phyloP scores from a whole-genome alignment of 495 filamentous ascomycete species.

The Neurospora cerealis region DNA sequence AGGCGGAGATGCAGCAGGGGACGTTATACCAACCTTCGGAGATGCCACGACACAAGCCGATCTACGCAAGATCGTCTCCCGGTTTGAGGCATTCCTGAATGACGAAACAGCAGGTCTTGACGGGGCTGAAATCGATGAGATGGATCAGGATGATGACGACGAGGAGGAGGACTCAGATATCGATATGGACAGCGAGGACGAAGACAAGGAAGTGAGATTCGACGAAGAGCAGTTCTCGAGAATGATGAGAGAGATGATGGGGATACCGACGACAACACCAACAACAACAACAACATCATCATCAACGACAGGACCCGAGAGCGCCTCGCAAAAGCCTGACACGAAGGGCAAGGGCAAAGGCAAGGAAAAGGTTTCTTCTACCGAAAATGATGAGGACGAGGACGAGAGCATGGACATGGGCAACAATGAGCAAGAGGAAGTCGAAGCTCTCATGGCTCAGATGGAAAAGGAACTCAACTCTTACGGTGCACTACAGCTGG shows the following conservation, averaged over 20 bases:
- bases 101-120: constrained; percentile 73
- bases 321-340: not conserved
- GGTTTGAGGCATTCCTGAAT: constrained; percentile 88
- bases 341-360: constrained; percentile 10
- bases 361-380: constrained; percentile 4
- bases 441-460: constrained; percentile 58
- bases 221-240: constrained; percentile 74
- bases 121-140: constrained; percentile 68
- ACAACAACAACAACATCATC: not conserved
- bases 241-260: constrained; percentile 97
- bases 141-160: constrained; percentile 49
- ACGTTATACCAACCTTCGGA: constrained; percentile 43
- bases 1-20: not conserved
- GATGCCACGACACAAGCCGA: constrained; percentile 72
- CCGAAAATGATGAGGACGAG: constrained; percentile 16
- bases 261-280: constrained; percentile 43
- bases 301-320: not conserved
- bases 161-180: constrained; percentile 32
- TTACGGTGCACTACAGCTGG: constrained; percentile 63
- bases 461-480: constrained; percentile 77
- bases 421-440: constrained; percentile 57
- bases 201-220: constrained; percentile 70
- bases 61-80: constrained; percentile 75
- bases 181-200: constrained; percentile 34
- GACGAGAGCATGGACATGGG: constrained; percentile 10